These are phyloP conservation scores for Herpetomonas tarakana DNA, from an alignment of 208 protist species.

Conservation along the genomic window DNA sequence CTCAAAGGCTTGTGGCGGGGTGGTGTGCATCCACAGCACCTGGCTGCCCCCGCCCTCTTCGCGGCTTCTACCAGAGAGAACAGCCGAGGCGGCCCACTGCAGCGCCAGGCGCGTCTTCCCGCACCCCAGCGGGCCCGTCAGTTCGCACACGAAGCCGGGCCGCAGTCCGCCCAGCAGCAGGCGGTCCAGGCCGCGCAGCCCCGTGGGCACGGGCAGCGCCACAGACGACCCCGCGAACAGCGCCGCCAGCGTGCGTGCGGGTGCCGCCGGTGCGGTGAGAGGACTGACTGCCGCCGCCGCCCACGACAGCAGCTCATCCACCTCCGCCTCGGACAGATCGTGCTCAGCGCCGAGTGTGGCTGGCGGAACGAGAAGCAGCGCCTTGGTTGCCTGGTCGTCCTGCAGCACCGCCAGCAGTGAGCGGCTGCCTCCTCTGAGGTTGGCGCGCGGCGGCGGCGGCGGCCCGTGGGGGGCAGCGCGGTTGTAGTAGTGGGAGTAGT, in stretches of 20 bases:
- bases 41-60: slow-evolving; percentile 3
- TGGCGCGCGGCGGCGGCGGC: no score
- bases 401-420: background rate
- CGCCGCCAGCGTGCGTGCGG: slow-evolving; percentile 9
- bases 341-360: background rate
- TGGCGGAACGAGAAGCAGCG: background rate
- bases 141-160: slow-evolving; percentile 46
- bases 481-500: no score
- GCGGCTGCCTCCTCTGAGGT: no score
- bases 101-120: slow-evolving; percentile 25
- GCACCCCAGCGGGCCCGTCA: slow-evolving; percentile 31
- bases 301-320: background rate
- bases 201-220: slow-evolving; percentile 25
- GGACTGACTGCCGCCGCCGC: slow-evolving; percentile 1
- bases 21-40: slow-evolving; percentile 5
- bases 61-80: background rate
- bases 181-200: slow-evolving; percentile 37
- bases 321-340: background rate
- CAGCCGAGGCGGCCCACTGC: slow-evolving; percentile 8
- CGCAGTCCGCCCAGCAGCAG: slow-evolving; percentile 40
- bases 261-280: background rate
- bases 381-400: background rate
- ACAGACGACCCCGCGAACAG: background rate
- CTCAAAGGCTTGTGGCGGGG: background rate
- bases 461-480: no score